These are phyloP conservation scores for Fusarium mangiferae DNA, from an alignment of 2,329 filamentous ascomycete species.

Conservation along the genomic window DNA sequence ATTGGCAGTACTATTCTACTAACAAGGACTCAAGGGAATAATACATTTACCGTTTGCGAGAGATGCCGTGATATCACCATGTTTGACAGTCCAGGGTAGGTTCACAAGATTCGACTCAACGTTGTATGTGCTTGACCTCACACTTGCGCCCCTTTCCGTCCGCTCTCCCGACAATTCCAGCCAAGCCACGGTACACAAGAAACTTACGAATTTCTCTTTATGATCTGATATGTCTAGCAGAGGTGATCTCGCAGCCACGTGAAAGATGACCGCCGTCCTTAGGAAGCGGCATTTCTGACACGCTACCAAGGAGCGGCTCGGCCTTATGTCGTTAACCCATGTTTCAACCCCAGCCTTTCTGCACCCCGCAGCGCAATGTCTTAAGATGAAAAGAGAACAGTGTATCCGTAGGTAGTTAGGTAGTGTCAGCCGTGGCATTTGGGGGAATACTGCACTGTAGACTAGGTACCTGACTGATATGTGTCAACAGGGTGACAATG, in stretches of 20 bases:
- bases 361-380: slow-evolving; percentile 28
- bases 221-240: neutral
- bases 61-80: neutral
- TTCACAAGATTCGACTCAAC: neutral
- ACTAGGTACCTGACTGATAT: neutral
- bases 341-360: slow-evolving; percentile 18
- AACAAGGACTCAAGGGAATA: too few relatives aligned
- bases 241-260: neutral
- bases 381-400: neutral
- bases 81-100: neutral
- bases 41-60: neutral
- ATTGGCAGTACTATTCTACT: neutral
- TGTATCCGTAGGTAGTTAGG: neutral
- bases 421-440: neutral
- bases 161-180: neutral
- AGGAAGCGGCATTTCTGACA: slow-evolving; percentile 4
- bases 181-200: neutral
- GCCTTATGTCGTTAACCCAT: neutral
- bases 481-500: neutral
- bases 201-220: neutral
- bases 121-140: neutral
- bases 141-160: neutral
- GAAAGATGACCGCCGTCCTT: neutral
- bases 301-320: neutral
- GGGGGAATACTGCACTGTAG: neutral